These are phyloP conservation scores for Hyaloperonospora brassicae DNA, from an alignment of 352 stramenopile species.

Conservation along the genomic window DNA sequence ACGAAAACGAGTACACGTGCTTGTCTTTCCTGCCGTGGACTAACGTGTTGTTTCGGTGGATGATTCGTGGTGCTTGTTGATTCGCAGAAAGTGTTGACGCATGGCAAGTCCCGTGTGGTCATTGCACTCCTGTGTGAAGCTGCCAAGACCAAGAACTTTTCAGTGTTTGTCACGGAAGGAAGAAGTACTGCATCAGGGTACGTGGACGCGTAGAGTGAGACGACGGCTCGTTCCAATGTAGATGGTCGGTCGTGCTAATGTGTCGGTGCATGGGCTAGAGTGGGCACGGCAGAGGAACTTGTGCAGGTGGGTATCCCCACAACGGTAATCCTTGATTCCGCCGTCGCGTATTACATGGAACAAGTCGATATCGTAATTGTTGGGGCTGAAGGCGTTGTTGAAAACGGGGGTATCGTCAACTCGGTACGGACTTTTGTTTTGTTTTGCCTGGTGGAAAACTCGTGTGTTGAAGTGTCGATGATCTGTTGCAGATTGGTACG, in stretches of 20 bases:
- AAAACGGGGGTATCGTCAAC: conserved; percentile 97
- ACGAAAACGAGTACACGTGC: neutral
- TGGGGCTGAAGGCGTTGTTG: conserved; percentile 92
- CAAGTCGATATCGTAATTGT: conserved; percentile 93
- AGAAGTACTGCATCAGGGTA: conserved; percentile 86
- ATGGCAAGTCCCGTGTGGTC: conserved; percentile 90
- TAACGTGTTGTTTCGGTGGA: neutral
- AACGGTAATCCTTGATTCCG: conserved; percentile 93
- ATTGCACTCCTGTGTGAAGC: conserved; percentile 86
- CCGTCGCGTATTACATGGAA: conserved; percentile 95
- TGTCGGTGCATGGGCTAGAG: conserved; percentile 14
- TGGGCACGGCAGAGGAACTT: conserved; percentile 77
- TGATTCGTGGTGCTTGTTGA: too few species aligned
- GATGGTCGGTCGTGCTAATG: neutral
- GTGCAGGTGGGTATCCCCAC: conserved; percentile 86
- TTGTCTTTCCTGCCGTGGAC: neutral
- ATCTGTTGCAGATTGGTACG: conserved; percentile 82
- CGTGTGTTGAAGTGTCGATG: neutral
- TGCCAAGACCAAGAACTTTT: conserved; percentile 90
- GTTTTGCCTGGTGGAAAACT: too few species aligned
- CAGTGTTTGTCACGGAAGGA: conserved; percentile 90
- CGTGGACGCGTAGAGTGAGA: conserved; percentile 6
- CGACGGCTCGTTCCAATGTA: too few species aligned
- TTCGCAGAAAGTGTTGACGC: conserved; percentile 84
- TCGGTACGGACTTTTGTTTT: conserved; percentile 49